Conservation (phyloP, 139 green algal genomes). For the Spirogloea muscicola region DNA sequence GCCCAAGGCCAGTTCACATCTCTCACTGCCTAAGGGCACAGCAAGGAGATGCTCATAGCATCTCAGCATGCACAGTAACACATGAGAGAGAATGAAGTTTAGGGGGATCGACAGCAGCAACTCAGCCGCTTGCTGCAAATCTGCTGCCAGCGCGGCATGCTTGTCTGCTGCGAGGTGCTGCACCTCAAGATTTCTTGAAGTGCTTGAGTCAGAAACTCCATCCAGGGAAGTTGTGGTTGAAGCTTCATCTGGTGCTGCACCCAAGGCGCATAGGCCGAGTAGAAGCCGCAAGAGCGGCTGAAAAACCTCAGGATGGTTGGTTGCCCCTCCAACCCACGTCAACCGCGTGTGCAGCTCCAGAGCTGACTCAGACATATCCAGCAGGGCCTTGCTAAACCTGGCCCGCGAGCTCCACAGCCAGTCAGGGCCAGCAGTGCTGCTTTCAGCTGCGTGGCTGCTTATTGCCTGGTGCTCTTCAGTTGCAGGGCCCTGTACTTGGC, state of each 20-base stretch:
- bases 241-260: neutral
- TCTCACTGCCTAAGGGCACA: no score
- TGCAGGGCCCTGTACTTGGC: neutral
- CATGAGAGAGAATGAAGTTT: neutral
- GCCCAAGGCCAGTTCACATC: no score
- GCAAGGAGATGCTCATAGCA: slow-evolving; percentile 6
- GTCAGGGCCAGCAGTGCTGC: neutral
- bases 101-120: slow-evolving; percentile 6
- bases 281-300: slow-evolving; percentile 25
- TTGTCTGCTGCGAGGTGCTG: neutral
- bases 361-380: neutral
- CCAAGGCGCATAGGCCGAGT: slow-evolving; percentile 24
- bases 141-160: neutral
- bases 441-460: no score
- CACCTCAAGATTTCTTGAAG: neutral
- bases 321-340: slow-evolving; percentile 35
- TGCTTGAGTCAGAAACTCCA: neutral
- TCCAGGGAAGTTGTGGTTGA: neutral
- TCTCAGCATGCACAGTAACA: neutral
- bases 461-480: no score
- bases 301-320: slow-evolving; percentile 39
- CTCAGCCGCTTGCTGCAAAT: neutral
- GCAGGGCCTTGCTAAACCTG: slow-evolving; percentile 13
- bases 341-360: slow-evolving; percentile 3
- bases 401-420: neutral